Base-by-base conservation (phyloP, 371 early-diverging fungal species). In the Saksenaea oblongispora region DNA sequence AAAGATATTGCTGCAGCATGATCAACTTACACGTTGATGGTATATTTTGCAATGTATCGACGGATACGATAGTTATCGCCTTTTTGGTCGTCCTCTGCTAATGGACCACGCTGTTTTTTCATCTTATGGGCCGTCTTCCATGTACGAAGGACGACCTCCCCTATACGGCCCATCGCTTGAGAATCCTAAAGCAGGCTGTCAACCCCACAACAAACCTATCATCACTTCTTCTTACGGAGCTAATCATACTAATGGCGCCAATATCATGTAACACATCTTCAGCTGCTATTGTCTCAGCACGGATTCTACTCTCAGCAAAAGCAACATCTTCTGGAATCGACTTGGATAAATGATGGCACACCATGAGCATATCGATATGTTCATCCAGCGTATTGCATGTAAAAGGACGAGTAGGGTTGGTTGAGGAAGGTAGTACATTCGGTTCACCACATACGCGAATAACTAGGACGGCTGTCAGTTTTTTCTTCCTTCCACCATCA, bases 281-380 rank as follows among this genome's bases (percentile, higher is more conserved):
- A n/a, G 96, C 96, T 13, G 92, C 94, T 73, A 97, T 97, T 0
- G 97, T 97, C 70, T 97, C 96, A 13, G 91, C 95, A 34, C 97
- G 87, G 69, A 97, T 97, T 61, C 97, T 86, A 64, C 91, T 90
- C 73, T 97, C 97, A 1, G 97, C 96, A 81, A 97, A 97, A 4
- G 94, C 91, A 17, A 96, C 90, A 70, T 97, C 97, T 75, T 97
- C 97, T 4, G 96, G 95, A 34, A 97, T 90, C 39, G 88, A 87
- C 69, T 89, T 91, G 60, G 91, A 90, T 59, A 97, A 78, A 65
- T 97, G 97, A 73, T 97, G 97, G 72, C 97, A 97, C 17, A 94
- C 96, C 96, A 96, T 95, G 41, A 97, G 76, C 97, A 97, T 96
- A 70, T 97, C 97, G 31, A 97, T 86, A 69, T 97, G 97, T 68